Conservation (phyloP, 352 stramenopile genomes). For the Phytopythium vexans region DNA sequence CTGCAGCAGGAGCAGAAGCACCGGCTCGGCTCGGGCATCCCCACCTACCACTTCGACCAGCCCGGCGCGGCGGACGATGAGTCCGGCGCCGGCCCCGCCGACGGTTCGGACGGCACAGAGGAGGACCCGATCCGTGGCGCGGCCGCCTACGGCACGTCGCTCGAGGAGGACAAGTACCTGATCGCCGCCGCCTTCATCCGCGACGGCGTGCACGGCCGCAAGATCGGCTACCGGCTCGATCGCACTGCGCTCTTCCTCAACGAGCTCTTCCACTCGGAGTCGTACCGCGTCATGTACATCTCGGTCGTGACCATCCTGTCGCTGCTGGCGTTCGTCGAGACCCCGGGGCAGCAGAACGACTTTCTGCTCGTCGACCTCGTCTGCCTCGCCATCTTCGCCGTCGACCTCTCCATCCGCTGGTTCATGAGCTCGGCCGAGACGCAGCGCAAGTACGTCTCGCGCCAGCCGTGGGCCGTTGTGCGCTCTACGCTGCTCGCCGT, state of each 20-base stretch:
- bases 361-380: slow-evolving; percentile 64
- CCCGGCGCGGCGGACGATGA: background rate
- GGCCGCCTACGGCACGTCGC: slow-evolving; percentile 21
- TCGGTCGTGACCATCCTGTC: slow-evolving; percentile 64
- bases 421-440: slow-evolving; percentile 83
- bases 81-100: background rate
- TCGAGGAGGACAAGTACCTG: slow-evolving; percentile 67
- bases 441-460: slow-evolving; percentile 68
- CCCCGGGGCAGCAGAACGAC: slow-evolving; percentile 46
- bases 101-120: slow-evolving; percentile 16
- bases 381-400: slow-evolving; percentile 55
- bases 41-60: slow-evolving; percentile 36
- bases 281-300: slow-evolving; percentile 70
- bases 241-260: slow-evolving; percentile 63
- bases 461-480: slow-evolving; percentile 74
- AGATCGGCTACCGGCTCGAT: slow-evolving; percentile 79
- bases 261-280: slow-evolving; percentile 69
- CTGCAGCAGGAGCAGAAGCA: slow-evolving; percentile 38
- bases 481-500: slow-evolving; percentile 52
- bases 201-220: slow-evolving; percentile 79
- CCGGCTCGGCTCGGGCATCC: slow-evolving; percentile 26
- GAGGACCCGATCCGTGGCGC: slow-evolving; percentile 27
- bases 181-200: slow-evolving; percentile 79
- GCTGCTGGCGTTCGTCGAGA: slow-evolving; percentile 62
- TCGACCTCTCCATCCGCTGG: slow-evolving; percentile 72